Evolutionary conservation across 2,329 filamentous ascomycete genomes (phyloP), one percentile per base, ranked within the genome.

Genomic region (Dendrostoma leiphaemia): DNA sequence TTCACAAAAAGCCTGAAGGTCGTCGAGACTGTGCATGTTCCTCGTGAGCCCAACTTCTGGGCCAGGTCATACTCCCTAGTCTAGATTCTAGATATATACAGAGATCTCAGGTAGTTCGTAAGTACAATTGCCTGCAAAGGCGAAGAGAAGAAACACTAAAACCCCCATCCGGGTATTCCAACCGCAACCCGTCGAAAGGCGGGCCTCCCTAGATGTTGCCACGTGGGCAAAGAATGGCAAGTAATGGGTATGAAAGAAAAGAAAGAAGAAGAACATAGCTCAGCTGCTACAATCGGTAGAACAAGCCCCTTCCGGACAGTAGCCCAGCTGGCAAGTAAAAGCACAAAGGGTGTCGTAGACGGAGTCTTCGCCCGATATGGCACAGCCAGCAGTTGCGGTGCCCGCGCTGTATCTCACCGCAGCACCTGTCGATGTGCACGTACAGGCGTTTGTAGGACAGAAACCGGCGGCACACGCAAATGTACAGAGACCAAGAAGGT

Each of bases 311-410:
- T 61, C 45, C 0, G 75, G 75, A 48, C 74, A 77, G 55, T 78
- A 78, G 0, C 74, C 75, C 60, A 76, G 72, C 55, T 69, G 71
- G 43, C 75, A 78, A 12, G 72, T 66, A 57, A 69, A 79, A 53
- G 69, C 75, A 58, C 76, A 79, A 15, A 79, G 67, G 0, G 74
- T 75, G 35, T 69, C 57, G 56, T 78, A 79, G 1, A 65, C 63
- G 3, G 69, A 65, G 34, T 65, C 62, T 24, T 68, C 59, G 1
- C 68, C 69, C 0, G 62, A 49, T 2, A 67, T 46, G 4, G 73
- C 71, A 32, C 68, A 69, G 0, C 72, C 71, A 2, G 65, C 35
- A 0, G 60, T 58, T 0, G 66, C 66, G 15, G 61, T 69, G 10
- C 48, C 50, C 9, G 64, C 59, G 5, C 59, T 60, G n/a, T 56